Base-by-base conservation (phyloP, 306 rosid species). In the Benincasa hispida region DNA sequence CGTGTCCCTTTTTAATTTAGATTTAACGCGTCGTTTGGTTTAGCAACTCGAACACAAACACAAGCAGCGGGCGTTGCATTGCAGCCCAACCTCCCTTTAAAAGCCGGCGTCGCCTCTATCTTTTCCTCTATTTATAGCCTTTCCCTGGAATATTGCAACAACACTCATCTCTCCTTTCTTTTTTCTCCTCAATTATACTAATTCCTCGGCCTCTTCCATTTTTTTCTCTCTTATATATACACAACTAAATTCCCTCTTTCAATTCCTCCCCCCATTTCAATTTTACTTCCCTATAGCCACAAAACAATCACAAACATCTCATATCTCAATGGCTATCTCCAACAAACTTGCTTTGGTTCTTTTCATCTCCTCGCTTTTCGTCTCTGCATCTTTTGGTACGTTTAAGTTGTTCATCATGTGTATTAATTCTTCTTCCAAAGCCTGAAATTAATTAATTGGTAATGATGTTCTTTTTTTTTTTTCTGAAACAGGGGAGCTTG, bases 321-420 rank as follows among this genome's bases (percentile, higher is more conserved):
- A 41, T 10, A 12, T 45, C 51, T 3, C 51, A 45, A 87, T 88
- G 91, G 83, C 91, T 80, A 60, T 79, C 80, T 72, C 84, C 17
- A 72, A 59, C 56, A 82, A 83, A 81, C 54, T 84, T 32, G 32
- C 80, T 7, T n/a, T 81, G 68, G 67, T 81, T 82, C 79, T 88
- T 28, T 77, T 79, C 47, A 28, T 86, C 17, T 80, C 87, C 56
- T 82, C 88, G 17, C 82, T 84, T 42, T 82, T 82, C 77, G 56
- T 86, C 66, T 77, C 81, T 65, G 79, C 87, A 34, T 81, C 88
- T 22, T 65, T 84, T 5, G 91, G 91, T 88, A 82, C 2, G 74
- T 39, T 14, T 11, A 12, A 39, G 9, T 27, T 51, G 19, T 39
- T 39, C 35, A 32, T 35, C 41, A 39, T 2, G 1, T 2, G 1